Conservation (phyloP, 23 red algal species). For the Rhodosorus marinus region DNA sequence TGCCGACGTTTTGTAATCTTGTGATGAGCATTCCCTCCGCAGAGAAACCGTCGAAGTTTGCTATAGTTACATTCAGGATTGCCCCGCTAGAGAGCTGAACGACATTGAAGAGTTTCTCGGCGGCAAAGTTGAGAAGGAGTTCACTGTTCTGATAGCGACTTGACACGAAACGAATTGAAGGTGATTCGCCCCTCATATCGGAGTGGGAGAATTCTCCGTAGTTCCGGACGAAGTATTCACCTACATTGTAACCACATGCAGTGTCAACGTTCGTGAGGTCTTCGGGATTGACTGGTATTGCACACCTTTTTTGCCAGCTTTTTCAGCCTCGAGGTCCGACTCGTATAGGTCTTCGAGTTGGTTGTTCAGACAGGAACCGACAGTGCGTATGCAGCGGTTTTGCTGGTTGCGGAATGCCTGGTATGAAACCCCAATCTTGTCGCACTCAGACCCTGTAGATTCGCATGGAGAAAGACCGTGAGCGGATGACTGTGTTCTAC, state of each 20-base stretch:
- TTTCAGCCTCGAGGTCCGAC: not conserved
- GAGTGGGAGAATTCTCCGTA: slow-evolving; percentile 7
- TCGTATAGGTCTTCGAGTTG: slow-evolving; percentile 20
- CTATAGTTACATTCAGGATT: not conserved
- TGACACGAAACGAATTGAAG: slow-evolving; percentile 11
- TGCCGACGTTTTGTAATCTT: slow-evolving; percentile 1
- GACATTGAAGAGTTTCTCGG: slow-evolving; percentile 12
- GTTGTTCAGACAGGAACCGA: slow-evolving; percentile 9
- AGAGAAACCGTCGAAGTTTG: not conserved
- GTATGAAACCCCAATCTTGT: slow-evolving; percentile 30
- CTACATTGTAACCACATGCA: too few relatives aligned
- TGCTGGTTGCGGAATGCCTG: slow-evolving; percentile 18
- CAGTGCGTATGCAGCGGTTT: slow-evolving; percentile 3
- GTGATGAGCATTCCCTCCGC: slow-evolving; percentile 5
- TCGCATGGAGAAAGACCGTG: too few relatives aligned
- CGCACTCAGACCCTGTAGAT: slow-evolving; percentile 15
- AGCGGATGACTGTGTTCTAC: too few relatives aligned
- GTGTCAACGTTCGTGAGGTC: too few relatives aligned
- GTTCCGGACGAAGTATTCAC: slow-evolving; percentile 24
- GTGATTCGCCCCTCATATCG: slow-evolving; percentile 2
- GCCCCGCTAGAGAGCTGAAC: slow-evolving; percentile 4
- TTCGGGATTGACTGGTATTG: too few relatives aligned
- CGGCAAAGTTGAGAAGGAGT: slow-evolving; percentile 12
- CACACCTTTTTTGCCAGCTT: slow-evolving; percentile 1
- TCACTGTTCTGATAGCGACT: slow-evolving; percentile 15